Percentiles rank a stretch among this genome's conserved stretches.
Evolutionary conservation across 2,329 filamentous ascomycete species (phyloP).

Genomic region (Hymenoscyphus fraxineus): DNA sequence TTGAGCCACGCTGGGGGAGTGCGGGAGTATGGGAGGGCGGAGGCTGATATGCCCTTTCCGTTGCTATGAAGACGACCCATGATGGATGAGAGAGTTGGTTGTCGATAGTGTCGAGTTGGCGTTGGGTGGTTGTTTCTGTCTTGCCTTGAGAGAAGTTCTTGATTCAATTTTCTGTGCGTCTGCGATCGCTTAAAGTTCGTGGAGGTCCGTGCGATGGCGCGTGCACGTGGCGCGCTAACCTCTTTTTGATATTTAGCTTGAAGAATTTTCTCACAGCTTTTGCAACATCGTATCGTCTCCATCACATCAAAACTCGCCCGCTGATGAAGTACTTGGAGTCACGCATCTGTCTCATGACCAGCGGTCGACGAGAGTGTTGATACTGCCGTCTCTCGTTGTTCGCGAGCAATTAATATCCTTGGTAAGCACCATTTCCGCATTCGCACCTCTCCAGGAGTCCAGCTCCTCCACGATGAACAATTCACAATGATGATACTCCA

Average conservation of each 20-base stretch:
- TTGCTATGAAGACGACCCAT: slow-evolving; percentile 99
- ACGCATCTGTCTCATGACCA: background rate
- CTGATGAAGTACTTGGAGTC: background rate
- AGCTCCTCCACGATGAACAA: slow-evolving; percentile 8
- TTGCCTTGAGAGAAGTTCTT: background rate
- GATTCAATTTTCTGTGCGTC: background rate
- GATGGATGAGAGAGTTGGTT: slow-evolving; percentile 38
- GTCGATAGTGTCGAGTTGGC: slow-evolving; percentile 19
- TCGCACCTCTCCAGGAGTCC: slow-evolving; percentile 4
- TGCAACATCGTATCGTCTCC: background rate
- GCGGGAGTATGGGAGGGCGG: slow-evolving; percentile 95
- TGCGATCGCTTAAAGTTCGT: background rate
- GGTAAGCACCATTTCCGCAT: slow-evolving; percentile 6
- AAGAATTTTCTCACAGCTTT: background rate
- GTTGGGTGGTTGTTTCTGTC: slow-evolving; percentile 17
- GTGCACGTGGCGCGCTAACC: background rate
- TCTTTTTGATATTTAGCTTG: background rate
- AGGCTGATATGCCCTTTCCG: slow-evolving; percentile 97
- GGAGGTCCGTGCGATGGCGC: too few relatives aligned
- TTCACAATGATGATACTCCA: slow-evolving; percentile 67
- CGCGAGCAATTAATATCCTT: slow-evolving; percentile 14
- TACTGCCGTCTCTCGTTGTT: background rate
- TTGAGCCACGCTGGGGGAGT: slow-evolving; percentile 92
- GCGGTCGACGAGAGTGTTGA: background rate
- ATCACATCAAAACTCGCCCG: background rate